These are phyloP conservation scores for Vicia villosa DNA, from an alignment of 306 rosid species.

Conservation along the genomic window DNA sequence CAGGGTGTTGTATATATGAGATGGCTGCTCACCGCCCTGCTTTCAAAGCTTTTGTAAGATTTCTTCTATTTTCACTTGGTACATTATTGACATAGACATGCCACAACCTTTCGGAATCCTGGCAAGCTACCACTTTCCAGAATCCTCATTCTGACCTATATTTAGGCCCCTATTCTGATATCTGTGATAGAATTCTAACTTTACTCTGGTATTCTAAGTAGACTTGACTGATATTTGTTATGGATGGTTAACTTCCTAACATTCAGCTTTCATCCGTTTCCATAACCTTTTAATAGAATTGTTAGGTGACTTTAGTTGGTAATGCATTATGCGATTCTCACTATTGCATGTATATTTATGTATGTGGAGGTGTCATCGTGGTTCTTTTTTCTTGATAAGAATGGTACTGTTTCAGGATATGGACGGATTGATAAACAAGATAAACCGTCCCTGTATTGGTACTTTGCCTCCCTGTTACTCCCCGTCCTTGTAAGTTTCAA, in stretches of 20 bases:
- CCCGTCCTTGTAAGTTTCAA: conserved; percentile 77
- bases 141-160: background rate
- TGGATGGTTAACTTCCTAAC: background rate
- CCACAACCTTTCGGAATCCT: background rate
- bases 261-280: background rate
- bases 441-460: conserved; percentile 89
- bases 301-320: conserved; percentile 11
- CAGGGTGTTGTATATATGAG: conserved; percentile 97
- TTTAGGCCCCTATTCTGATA: background rate
- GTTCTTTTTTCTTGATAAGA: conserved; percentile 24
- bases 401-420: conserved; percentile 72
- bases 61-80: conserved; percentile 33
- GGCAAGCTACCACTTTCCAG: background rate
- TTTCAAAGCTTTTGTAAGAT: conserved; percentile 95
- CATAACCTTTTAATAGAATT: background rate
- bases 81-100: conserved; percentile 22
- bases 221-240: conserved; percentile 10
- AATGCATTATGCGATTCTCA: conserved; percentile 17
- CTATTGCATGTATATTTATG: background rate
- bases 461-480: conserved; percentile 93
- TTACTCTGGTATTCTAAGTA: conserved; percentile 6
- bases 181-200: conserved; percentile 11
- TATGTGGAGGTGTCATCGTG: conserved; percentile 10
- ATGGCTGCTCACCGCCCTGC: conserved; percentile 97
- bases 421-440: conserved; percentile 98